Conservation (phyloP, 805 yeast species). For the Kuraishia capsulata region DNA sequence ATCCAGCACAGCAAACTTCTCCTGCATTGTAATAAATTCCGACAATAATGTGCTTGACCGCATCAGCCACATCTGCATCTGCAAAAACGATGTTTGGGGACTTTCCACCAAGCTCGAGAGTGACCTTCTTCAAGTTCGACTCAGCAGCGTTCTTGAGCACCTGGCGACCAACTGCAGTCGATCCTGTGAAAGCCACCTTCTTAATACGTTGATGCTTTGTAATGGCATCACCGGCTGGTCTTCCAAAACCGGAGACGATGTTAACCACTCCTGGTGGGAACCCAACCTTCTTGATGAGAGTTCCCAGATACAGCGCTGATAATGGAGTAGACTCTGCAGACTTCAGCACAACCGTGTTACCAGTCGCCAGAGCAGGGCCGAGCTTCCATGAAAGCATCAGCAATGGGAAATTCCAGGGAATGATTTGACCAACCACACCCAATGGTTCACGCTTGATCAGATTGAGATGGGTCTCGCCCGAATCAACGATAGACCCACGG, state of each 20-base stretch:
- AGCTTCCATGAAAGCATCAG: conserved; percentile 93
- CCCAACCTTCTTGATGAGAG: conserved; percentile 70
- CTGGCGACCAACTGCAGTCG: conserved; percentile 76
- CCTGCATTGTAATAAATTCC: conserved; percentile 88
- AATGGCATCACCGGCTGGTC: conserved; percentile 74
- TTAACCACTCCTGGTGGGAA: conserved; percentile 89
- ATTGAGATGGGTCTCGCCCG: conserved; percentile 64
- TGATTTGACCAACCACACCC: conserved; percentile 93
- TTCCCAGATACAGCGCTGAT: conserved; percentile 70
- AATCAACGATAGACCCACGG: conserved; percentile 65
- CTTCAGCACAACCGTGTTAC: conserved; percentile 82
- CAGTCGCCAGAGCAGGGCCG: conserved; percentile 88
- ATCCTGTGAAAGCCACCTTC: conserved; percentile 93
- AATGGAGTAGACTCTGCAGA: conserved; percentile 91
- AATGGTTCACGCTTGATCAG: conserved; percentile 83
- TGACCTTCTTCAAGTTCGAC: conserved; percentile 63
- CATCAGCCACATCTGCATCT: conserved; percentile 60
- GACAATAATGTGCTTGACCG: conserved; percentile 57
- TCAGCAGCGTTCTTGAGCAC: conserved; percentile 68
- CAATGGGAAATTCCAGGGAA: conserved; percentile 96
- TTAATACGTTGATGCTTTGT: conserved; percentile 72
- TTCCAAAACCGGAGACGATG: conserved; percentile 81
- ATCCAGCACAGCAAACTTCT: conserved; percentile 91
- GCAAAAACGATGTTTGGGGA: conserved; percentile 78
- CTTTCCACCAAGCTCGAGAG: conserved; percentile 85